Conservation (phyloP, 176 grass and related monocot genomes). For the Oryza longistaminata region DNA sequence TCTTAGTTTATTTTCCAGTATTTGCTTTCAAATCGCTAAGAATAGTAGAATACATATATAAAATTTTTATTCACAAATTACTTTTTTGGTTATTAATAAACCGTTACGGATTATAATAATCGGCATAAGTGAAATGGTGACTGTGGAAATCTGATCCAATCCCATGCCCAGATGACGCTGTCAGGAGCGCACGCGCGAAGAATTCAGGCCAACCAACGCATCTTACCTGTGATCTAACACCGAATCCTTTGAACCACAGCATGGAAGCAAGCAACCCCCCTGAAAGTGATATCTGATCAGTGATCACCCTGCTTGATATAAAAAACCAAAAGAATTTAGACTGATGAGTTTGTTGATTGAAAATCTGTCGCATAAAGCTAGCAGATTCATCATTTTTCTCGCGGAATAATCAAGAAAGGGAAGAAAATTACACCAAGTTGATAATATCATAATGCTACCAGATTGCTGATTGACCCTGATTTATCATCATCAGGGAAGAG, state of each 20-base stretch:
- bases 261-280: background rate
- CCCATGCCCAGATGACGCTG: background rate
- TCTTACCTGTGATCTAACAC: constrained; percentile 11
- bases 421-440: background rate
- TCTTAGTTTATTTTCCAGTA: no score
- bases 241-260: constrained; percentile 16
- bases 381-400: background rate
- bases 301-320: background rate
- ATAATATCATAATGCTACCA: background rate
- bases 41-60: no score
- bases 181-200: constrained; percentile 8
- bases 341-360: background rate
- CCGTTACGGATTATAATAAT: no score
- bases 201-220: constrained; percentile 1
- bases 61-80: no score
- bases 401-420: background rate
- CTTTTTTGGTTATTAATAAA: no score
- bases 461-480: background rate
- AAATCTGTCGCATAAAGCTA: background rate
- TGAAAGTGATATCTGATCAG: constrained; percentile 16
- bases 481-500: constrained; percentile 1
- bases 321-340: background rate
- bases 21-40: no score
- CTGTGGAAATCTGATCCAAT: background rate
- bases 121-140: no score